Conservation (phyloP, 495 filamentous ascomycete genomes). For the Immersiella caudata region DNA sequence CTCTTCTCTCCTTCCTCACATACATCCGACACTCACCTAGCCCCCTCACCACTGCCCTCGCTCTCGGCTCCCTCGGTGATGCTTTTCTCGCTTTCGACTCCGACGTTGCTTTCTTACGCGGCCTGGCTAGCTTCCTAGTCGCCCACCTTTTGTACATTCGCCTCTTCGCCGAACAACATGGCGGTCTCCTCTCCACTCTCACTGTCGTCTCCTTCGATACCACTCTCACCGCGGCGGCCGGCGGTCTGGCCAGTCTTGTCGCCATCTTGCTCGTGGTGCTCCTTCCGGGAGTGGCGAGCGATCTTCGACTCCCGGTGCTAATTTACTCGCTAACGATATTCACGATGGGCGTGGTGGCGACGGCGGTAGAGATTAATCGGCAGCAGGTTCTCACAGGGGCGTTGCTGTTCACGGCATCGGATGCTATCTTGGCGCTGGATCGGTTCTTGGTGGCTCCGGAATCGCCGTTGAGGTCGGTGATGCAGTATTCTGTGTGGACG, state of each 20-base stretch:
- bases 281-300: slow-evolving; percentile 29
- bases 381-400: slow-evolving; percentile 24
- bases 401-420: slow-evolving; percentile 32
- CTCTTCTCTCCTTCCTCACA: slow-evolving; percentile 25
- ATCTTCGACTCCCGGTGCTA: slow-evolving; percentile 53
- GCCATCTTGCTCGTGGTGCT: slow-evolving; percentile 24
- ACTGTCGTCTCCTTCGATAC: background rate
- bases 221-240: slow-evolving; percentile 17
- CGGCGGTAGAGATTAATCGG: slow-evolving; percentile 21
- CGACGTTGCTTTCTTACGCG: slow-evolving; percentile 29
- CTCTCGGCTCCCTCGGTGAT: slow-evolving; percentile 31
- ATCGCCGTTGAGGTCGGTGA: slow-evolving; percentile 24
- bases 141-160: slow-evolving; percentile 34
- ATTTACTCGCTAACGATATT: slow-evolving; percentile 57
- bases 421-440: slow-evolving; percentile 31
- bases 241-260: slow-evolving; percentile 7
- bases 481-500: slow-evolving; percentile 36
- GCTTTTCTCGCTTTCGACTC: slow-evolving; percentile 34
- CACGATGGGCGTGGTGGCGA: slow-evolving; percentile 32
- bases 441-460: slow-evolving; percentile 26
- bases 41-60: slow-evolving; percentile 26
- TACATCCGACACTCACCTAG: slow-evolving; percentile 14
- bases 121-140: slow-evolving; percentile 32
- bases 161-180: slow-evolving; percentile 20
- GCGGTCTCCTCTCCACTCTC: background rate